phyloP scores from a whole-genome alignment of 306 rosid genomes.

The Cyamopsis tetragonoloba region DNA sequence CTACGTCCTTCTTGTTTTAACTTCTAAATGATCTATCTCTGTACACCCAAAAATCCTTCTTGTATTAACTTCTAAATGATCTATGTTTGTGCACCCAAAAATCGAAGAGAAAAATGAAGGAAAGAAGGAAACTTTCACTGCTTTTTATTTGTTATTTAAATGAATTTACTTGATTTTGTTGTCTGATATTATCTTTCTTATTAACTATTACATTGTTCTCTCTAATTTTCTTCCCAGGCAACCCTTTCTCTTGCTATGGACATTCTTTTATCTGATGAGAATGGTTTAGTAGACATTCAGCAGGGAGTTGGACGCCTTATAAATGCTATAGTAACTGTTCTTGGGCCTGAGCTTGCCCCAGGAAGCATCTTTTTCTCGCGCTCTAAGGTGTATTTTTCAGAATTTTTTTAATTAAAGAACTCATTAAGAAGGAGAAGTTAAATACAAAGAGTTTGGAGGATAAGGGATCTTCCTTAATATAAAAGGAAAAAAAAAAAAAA shows the following conservation, averaged over 20 bases:
- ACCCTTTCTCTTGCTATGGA: constrained; percentile 96
- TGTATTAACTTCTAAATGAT: background rate
- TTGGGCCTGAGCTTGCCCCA: constrained; percentile 99
- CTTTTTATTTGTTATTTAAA: constrained; percentile 4
- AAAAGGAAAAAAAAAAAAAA: constrained; percentile 9
- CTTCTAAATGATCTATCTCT: too few relatives aligned
- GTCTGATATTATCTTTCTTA: constrained; percentile 28
- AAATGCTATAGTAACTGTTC: constrained; percentile 89
- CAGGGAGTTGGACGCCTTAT: constrained; percentile 96
- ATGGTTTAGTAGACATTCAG: constrained; percentile 84
- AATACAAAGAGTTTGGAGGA: constrained; percentile 4
- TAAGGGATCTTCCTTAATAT: background rate
- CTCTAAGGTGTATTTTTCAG: constrained; percentile 60
- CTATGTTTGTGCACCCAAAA: background rate
- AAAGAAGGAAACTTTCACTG: background rate
- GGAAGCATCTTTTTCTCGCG: constrained; percentile 98
- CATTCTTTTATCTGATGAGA: constrained; percentile 89
- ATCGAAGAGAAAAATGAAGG: background rate
- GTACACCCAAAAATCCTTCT: too few relatives aligned
- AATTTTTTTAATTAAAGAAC: background rate
- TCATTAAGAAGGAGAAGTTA: constrained; percentile 8
- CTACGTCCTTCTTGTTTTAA: too few relatives aligned
- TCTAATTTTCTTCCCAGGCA: constrained; percentile 46
- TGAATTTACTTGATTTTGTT: background rate
- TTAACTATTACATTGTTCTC: background rate